phyloP scores from a whole-genome alignment of 2,329 filamentous ascomycete genomes.

The Fusarium nisikadoi region DNA sequence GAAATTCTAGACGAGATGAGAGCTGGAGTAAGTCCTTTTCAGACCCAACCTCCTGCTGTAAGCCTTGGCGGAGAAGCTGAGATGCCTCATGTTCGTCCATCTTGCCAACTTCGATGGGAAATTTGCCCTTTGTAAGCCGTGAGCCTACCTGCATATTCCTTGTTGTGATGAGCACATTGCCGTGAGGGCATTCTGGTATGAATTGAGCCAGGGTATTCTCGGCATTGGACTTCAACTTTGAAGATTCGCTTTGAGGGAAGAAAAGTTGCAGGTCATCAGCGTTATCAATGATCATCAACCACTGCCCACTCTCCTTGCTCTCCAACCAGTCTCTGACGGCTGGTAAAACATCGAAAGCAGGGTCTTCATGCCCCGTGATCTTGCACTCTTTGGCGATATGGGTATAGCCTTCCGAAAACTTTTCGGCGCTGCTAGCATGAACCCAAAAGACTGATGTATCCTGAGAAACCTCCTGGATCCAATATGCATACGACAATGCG shows the following conservation, averaged over 20 bases:
- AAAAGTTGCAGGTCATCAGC: constrained; percentile 37
- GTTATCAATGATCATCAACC: constrained; percentile 38
- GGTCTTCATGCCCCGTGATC: constrained; percentile 41
- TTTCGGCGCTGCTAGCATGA: constrained; percentile 44
- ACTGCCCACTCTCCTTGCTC: neutral
- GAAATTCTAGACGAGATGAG: constrained; percentile 42
- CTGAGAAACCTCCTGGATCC: neutral
- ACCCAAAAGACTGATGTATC: constrained; percentile 49
- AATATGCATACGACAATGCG: constrained; percentile 30
- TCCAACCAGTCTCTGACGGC: constrained; percentile 48
- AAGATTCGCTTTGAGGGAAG: neutral
- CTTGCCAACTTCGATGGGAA: constrained; percentile 40
- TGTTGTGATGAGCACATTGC: constrained; percentile 49
- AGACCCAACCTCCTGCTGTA: constrained; percentile 8
- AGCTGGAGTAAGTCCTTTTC: constrained; percentile 22
- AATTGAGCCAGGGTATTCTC: neutral
- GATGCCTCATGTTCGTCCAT: constrained; percentile 44
- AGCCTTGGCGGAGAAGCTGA: constrained; percentile 36
- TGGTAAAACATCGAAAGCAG: constrained; percentile 34
- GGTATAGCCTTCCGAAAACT: constrained; percentile 48
- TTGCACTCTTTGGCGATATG: constrained; percentile 46
- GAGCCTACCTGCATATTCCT: constrained; percentile 48
- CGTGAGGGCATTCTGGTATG: constrained; percentile 47
- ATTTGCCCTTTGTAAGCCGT: constrained; percentile 37
- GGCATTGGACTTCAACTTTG: accelerated